Evolutionary conservation across 192 early-diverging fungal species (phyloP), one percentile per base, ranked within the genome.

Genomic region (Rhizophagus sp.): DNA sequence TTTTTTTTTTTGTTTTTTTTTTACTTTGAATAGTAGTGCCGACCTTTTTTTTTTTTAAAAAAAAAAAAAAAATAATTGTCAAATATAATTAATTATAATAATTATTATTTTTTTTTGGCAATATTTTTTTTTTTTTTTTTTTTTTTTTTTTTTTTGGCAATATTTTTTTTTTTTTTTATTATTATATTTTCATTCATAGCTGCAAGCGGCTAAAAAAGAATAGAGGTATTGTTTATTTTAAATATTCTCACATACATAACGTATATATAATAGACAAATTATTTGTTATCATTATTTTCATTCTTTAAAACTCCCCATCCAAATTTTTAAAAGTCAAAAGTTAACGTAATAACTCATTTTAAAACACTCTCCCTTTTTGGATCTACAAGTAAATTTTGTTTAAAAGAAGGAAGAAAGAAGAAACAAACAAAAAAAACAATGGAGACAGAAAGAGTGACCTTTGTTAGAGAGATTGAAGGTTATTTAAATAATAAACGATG

Each of bases 381-480:
- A 57, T 57, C 52, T 57, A 57, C 15, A 57, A 57, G 6, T 47
- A 12, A 47, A 47, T 57, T 57, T 22, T 22, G 19, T 57, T 57
- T 57, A 57, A 22, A 22, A 57, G 19, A 5, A 22, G 19, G 5
- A 57, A 57, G 50, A 57, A 57, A 19, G 50, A 19, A 22, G 19
- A 57, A 57, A 22, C 15, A 57, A 57, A 22, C 15, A 57, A 13
- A 19, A 36, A 36, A 22, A 22, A 57, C 22, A 4, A 57, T 57
- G 52, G 52, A 57, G 19, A 2, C 34, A 24, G 34, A 70, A 22
- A 70, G 33, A 8, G 44, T n/a, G 1, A 25, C 68, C 0, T 70
- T 44, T 70, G 39, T 41, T 44, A 70, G n/a, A 11, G 68, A 70
- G 22, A 70, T 70, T 44, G 68, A 70, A 41, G 68, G 68, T 41